A percentile compares a stretch with the other conserved stretches of the same genome.
These are phyloP conservation scores for Botrytis paeoniae DNA, from an alignment of 2,329 filamentous ascomycete species.

Conservation along the genomic window DNA sequence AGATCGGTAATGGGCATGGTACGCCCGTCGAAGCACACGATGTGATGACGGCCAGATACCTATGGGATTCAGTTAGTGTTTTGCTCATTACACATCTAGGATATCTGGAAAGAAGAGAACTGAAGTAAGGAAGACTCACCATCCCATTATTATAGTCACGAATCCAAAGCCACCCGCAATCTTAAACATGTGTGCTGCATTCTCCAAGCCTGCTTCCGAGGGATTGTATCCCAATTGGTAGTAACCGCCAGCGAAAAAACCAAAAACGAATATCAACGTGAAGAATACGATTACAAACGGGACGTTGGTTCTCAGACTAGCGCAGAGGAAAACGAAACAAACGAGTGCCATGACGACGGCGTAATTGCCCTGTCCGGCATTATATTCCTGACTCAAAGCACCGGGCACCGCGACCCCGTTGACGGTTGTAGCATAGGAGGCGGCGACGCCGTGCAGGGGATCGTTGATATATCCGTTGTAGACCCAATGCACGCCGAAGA, in stretches of 20 bases:
- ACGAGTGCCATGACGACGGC: constrained; percentile 21
- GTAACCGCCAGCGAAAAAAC: constrained; percentile 15
- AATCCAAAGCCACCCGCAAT: constrained; percentile 25
- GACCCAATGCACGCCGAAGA: constrained; percentile 22
- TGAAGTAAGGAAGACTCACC: neutral
- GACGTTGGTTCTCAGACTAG: constrained; percentile 20
- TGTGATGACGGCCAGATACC: constrained; percentile 23
- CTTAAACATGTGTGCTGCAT: constrained; percentile 22
- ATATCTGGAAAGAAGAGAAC: no score
- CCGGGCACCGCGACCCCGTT: neutral
- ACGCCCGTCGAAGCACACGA: constrained; percentile 24
- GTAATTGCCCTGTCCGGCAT: constrained; percentile 25
- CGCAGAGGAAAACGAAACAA: constrained; percentile 19
- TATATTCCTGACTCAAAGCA: constrained; percentile 16
- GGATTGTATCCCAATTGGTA: constrained; percentile 22
- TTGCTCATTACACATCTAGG: no score
- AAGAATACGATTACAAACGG: constrained; percentile 25
- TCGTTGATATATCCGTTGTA: constrained; percentile 45
- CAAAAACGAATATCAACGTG: constrained; percentile 19
- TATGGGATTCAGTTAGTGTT: neutral
- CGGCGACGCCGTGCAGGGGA: constrained; percentile 63
- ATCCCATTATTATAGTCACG: constrained; percentile 23
- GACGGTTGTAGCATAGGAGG: constrained; percentile 50
- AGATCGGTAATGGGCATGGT: constrained; percentile 24
- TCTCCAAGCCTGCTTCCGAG: constrained; percentile 14